These are phyloP conservation scores for Tuber aestivum DNA, from an alignment of 495 filamentous ascomycete species.

Conservation along the genomic window DNA sequence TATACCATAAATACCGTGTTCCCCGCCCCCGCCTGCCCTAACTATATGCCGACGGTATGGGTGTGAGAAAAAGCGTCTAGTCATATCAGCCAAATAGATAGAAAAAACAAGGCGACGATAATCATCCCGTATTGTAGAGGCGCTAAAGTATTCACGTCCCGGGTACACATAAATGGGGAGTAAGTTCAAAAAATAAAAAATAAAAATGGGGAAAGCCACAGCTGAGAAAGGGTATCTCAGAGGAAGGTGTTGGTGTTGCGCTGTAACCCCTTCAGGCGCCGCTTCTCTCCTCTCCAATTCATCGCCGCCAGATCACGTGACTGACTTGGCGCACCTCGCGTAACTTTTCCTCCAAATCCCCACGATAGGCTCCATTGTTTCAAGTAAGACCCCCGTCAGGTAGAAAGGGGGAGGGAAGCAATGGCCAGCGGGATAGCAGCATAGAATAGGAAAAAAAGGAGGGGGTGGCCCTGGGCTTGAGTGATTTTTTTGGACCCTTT, in stretches of 20 bases:
- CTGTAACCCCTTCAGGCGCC: background rate
- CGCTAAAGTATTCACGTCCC: background rate
- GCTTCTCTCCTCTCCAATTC: background rate
- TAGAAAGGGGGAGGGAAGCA: background rate
- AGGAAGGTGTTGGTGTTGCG: background rate
- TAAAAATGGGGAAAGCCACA: conserved; percentile 1
- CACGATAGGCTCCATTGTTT: conserved; percentile 2
- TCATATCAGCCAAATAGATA: background rate
- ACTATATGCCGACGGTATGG: background rate
- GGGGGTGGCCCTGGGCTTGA: conserved; percentile 1
- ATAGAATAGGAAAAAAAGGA: background rate
- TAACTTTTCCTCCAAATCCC: background rate
- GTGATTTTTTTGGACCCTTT: background rate
- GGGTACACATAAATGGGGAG: background rate
- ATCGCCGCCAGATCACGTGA: background rate
- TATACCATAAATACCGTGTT: background rate
- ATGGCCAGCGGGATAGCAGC: background rate
- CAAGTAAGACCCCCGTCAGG: background rate
- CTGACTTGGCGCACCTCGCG: background rate
- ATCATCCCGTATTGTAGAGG: background rate
- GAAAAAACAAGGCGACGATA: background rate
- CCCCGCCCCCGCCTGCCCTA: background rate
- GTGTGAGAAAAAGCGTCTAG: background rate
- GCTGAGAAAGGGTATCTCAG: background rate
- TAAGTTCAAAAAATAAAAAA: background rate